phyloP scores from a whole-genome alignment of 2,329 filamentous ascomycete genomes.

The Moelleriella libera region DNA sequence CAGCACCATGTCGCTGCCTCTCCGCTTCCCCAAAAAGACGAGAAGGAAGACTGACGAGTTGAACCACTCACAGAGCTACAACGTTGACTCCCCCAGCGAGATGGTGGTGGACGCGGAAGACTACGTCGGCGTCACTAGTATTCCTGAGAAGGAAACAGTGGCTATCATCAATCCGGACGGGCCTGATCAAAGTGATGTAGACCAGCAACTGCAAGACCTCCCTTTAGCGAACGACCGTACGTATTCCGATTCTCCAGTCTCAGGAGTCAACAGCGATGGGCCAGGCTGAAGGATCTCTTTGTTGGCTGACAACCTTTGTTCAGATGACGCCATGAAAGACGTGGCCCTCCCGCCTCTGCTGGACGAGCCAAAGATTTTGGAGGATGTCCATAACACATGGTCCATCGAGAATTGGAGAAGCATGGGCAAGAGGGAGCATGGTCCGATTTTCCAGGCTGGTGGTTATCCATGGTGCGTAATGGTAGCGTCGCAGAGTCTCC shows the following conservation, averaged over 20 bases:
- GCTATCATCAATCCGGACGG: conserved; percentile 41
- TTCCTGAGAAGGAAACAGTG: conserved; percentile 35
- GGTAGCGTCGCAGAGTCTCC: background rate
- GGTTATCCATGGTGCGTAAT: conserved; percentile 67
- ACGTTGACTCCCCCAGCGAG: conserved; percentile 40
- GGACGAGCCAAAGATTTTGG: conserved; percentile 67
- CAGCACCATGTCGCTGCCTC: background rate
- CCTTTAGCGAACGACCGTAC: conserved; percentile 39
- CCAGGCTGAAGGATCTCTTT: background rate
- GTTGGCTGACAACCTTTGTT: background rate
- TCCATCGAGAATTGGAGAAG: conserved; percentile 71
- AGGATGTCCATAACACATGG: conserved; percentile 72
- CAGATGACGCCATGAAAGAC: conserved; percentile 76
- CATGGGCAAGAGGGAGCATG: conserved; percentile 68
- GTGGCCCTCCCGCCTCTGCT: conserved; percentile 56
- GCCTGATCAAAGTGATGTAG: conserved; percentile 28
- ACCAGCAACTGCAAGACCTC: conserved; percentile 28
- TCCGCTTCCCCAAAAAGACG: background rate
- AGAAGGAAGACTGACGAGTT: conserved; percentile 12
- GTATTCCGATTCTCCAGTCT: conserved; percentile 10
- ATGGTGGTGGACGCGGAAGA: conserved; percentile 43
- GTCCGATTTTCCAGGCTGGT: conserved; percentile 74
- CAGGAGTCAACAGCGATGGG: no score
- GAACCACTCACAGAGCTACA: conserved; percentile 28
- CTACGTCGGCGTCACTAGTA: conserved; percentile 34